These are phyloP conservation scores for Aspergillus brasiliensis DNA, from an alignment of 2,329 filamentous ascomycete genomes.

Conservation along the genomic window DNA sequence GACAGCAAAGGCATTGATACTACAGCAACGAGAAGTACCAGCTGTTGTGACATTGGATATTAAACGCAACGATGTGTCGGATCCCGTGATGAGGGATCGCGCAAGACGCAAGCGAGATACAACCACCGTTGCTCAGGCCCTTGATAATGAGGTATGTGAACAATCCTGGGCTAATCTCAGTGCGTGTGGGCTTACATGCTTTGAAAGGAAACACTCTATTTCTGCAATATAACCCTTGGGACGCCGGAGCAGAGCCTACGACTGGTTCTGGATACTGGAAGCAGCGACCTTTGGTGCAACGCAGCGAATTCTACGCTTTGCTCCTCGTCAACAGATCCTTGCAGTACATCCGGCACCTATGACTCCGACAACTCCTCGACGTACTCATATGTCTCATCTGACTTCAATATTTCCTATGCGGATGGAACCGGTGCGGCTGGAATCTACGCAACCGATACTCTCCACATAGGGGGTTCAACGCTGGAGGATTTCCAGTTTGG, in stretches of 20 bases:
- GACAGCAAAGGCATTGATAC: conserved; percentile 26
- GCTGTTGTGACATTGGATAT: conserved; percentile 55
- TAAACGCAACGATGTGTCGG: conserved; percentile 48
- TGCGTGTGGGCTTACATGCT: conserved; percentile 1
- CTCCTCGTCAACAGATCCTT: conserved; percentile 41
- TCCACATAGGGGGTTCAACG: conserved; percentile 56
- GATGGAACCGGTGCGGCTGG: conserved; percentile 77
- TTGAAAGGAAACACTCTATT: conserved; percentile 57
- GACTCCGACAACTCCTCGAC: conserved; percentile 67
- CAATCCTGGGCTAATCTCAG: background rate
- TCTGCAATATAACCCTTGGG: conserved; percentile 59
- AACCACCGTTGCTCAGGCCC: conserved; percentile 44
- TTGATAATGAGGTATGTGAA: conserved; percentile 56
- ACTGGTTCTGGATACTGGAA: conserved; percentile 64
- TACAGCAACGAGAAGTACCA: conserved; percentile 41
- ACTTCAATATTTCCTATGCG: conserved; percentile 86
- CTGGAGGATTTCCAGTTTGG: conserved; percentile 61
- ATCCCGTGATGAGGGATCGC: conserved; percentile 52
- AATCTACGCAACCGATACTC: conserved; percentile 76
- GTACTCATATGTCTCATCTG: conserved; percentile 70
- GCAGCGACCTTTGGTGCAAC: conserved; percentile 65
- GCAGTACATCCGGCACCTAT: conserved; percentile 55
- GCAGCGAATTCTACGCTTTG: conserved; percentile 54
- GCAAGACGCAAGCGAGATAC: conserved; percentile 46
- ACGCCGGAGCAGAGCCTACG: conserved; percentile 59